Conservation (phyloP, 1,284 basidiomycete species). For the Heliocybe sulcata region DNA sequence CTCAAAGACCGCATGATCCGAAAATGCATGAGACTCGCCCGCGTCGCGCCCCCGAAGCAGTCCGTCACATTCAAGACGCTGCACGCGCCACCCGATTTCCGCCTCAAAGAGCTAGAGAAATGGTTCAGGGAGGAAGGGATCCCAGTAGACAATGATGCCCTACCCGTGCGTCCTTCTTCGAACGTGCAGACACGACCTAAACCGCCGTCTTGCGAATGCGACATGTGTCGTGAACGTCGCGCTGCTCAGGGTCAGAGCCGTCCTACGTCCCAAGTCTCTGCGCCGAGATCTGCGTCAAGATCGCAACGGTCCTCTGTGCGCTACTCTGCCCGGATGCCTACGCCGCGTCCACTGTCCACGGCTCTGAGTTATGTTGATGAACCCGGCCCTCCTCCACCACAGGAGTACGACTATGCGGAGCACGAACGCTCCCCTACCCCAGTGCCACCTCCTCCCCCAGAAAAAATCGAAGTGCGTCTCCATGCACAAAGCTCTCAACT, state of each 20-base stretch:
- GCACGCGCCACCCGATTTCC: conserved; percentile 61
- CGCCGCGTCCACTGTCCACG: not conserved
- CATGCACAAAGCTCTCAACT: conserved; percentile 25
- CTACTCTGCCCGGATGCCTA: not conserved
- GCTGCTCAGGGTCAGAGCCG: not conserved
- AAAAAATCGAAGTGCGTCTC: conserved; percentile 10
- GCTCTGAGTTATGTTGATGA: not conserved
- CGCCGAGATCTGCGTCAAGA: not conserved
- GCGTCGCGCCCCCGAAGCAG: conserved; percentile 26
- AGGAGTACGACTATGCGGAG: not conserved
- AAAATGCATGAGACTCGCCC: conserved; percentile 57
- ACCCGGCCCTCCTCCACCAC: not conserved
- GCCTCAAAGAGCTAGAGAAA: conserved; percentile 69
- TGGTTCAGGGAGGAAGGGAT: conserved; percentile 46
- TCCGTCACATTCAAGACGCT: conserved; percentile 49
- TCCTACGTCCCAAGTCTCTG: not conserved
- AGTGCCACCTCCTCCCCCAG: not conserved
- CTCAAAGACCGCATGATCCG: conserved; percentile 75
- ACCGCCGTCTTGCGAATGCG: not conserved
- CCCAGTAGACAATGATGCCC: not conserved
- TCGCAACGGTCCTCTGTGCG: not conserved
- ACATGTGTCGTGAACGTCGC: not conserved
- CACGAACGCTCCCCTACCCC: not conserved
- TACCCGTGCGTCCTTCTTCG: not conserved
- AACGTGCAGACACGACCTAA: not conserved